A percentile compares a stretch with the other conserved stretches of the same genome.
phyloP scores from a whole-genome alignment of 768 basidiomycete species.

The Pisolithus marmoratus region DNA sequence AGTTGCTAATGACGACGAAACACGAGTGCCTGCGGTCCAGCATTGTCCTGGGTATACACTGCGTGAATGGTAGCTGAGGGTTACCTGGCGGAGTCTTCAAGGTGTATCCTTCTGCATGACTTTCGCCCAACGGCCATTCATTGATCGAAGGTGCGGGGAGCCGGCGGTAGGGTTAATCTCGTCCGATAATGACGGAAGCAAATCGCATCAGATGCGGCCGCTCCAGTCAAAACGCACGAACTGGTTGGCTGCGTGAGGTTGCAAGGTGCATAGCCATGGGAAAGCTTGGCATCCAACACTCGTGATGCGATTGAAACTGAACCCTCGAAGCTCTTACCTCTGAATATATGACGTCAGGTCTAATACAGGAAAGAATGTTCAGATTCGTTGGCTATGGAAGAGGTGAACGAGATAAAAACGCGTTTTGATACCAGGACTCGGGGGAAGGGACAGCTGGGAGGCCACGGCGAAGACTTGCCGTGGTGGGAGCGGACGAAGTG shows the following conservation, averaged over 20 bases:
- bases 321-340: no score
- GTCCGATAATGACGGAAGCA: not conserved
- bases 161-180: not conserved
- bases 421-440: not conserved
- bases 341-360: no score
- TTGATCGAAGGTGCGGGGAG: not conserved
- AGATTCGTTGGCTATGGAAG: no score
- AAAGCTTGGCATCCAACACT: not conserved
- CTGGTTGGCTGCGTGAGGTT: not conserved
- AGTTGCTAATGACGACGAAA: no score
- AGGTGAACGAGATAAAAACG: not conserved
- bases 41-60: no score
- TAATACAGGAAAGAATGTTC: no score
- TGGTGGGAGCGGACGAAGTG: conserved; percentile 10
- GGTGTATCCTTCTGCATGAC: no score
- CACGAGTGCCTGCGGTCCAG: no score
- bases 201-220: no score
- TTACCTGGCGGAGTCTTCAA: no score
- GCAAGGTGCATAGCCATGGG: not conserved
- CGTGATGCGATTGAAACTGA: not conserved
- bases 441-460: not conserved
- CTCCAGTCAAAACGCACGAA: not conserved
- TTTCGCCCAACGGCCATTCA: no score
- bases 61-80: no score
- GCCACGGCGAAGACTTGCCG: conserved; percentile 21